Base-by-base conservation (phyloP, 140 eudicot genomes). In the Erigeron philadelphicus region DNA sequence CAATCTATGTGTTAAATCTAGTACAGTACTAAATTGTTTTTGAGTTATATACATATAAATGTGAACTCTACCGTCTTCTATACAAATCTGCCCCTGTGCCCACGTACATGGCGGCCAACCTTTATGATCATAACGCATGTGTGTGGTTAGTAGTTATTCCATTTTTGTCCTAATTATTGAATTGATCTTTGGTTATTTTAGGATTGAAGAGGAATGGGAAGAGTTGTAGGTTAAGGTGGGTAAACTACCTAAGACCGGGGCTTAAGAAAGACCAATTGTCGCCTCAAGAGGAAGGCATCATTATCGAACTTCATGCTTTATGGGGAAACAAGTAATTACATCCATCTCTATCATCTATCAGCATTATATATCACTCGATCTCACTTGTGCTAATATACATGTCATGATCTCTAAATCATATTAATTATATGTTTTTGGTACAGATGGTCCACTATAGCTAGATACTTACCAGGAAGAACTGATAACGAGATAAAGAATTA, bases 201-300 rank as follows among this genome's bases (percentile, higher is more conserved):
- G 95, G 95, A 21, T 62, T 89, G 76, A 89, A 82, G 71, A 84
- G 96, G 78, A 86, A 72, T 59, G 91, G 96, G 8, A 89, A 89
- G 84, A 89, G 96, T 83, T 89, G 95, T 68, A 84, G 96, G 74
- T 75, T 89, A 53, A 76, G 96, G 15, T 89, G 96, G 96, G 89
- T 89, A 87, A 89, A 89, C 50, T 89, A 89, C 79, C 61, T 89
- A 11, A 79, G 89, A 61, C 95, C 96, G 0, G 96, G 96, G n/a
- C 88, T 89, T 11, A 89, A 84, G 74, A 86, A 73, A 84, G 88
- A 88, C 60, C 90, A 86, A 8, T 52, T 89, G 48, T 80, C 95
- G 21, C 95, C 95, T 57, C 89, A 86, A 70, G 96, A 89, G 66
- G 95, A 89, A 82, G 95, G 91, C 75, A 82, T 86, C 84, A 89